A percentile compares a stretch with the other conserved stretches of the same genome.
Conservation (phyloP, 2,329 filamentous ascomycete genomes). For the Pseudogymnoascus sp. region DNA sequence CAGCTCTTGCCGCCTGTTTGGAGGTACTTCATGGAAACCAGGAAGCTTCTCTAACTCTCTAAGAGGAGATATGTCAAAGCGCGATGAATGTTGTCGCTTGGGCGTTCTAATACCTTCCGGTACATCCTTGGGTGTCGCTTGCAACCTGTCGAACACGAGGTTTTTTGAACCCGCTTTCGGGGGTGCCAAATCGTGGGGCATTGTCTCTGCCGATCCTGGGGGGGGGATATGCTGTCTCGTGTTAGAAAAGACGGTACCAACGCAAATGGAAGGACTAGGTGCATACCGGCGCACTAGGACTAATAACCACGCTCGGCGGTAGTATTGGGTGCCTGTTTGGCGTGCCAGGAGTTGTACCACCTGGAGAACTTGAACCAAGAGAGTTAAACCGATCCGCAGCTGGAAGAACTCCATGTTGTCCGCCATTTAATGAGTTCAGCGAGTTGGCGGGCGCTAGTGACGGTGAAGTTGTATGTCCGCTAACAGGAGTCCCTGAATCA, state of each 20-base stretch:
- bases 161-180: slow-evolving; percentile 90
- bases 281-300: slow-evolving; percentile 84
- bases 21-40: slow-evolving; percentile 94
- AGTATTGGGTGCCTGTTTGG: slow-evolving; percentile 57
- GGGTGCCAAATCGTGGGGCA: slow-evolving; percentile 93
- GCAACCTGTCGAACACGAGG: slow-evolving; percentile 77
- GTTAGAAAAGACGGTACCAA: neutral
- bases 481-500: slow-evolving; percentile 31
- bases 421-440: slow-evolving; percentile 24
- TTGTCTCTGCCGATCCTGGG: slow-evolving; percentile 89
- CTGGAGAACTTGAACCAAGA: slow-evolving; percentile 31
- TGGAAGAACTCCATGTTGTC: slow-evolving; percentile 22
- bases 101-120: slow-evolving; percentile 92
- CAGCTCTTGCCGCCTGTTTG: slow-evolving; percentile 87
- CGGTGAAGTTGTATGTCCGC: slow-evolving; percentile 19
- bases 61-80: slow-evolving; percentile 96
- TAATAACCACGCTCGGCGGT: slow-evolving; percentile 87
- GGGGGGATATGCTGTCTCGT: slow-evolving; percentile 71
- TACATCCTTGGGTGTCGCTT: slow-evolving; percentile 92
- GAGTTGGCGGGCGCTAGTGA: slow-evolving; percentile 23
- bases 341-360: slow-evolving; percentile 45
- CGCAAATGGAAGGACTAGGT: neutral
- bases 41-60: slow-evolving; percentile 94
- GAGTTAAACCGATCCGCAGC: slow-evolving; percentile 38
- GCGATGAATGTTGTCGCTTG: slow-evolving; percentile 92